Percentiles rank a stretch among this genome's conserved stretches.
Conservation (phyloP, 1,139 yeast genomes). For the Suhomyces maxii region DNA sequence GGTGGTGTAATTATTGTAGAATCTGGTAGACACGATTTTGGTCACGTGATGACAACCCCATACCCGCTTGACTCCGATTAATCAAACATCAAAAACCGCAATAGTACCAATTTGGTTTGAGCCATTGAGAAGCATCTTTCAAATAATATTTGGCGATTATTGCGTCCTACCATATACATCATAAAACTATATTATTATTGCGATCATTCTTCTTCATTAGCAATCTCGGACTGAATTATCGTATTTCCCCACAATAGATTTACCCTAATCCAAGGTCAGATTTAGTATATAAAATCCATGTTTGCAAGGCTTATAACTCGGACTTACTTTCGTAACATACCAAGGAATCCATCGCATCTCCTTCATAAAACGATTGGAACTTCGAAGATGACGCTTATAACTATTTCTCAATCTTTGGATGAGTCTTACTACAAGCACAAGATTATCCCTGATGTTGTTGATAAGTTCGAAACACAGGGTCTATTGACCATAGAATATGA, state of each 20-base stretch:
- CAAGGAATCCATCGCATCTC: not conserved
- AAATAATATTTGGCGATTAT: too few species aligned
- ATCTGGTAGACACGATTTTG: not conserved
- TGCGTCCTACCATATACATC: not conserved
- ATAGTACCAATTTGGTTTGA: not conserved
- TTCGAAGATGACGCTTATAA: conserved; percentile 43
- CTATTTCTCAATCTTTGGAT: conserved; percentile 64
- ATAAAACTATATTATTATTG: not conserved
- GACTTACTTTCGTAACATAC: not conserved
- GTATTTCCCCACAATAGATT: not conserved
- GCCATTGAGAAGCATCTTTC: not conserved
- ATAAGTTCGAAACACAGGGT: conserved; percentile 47
- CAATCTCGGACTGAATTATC: not conserved
- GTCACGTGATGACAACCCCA: not conserved
- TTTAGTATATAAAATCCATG: not conserved
- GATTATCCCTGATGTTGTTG: conserved; percentile 63
- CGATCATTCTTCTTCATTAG: not conserved
- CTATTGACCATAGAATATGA: conserved; percentile 50
- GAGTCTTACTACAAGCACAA: conserved; percentile 62
- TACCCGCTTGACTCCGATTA: not conserved
- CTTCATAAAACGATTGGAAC: not conserved
- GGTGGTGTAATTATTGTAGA: not conserved
- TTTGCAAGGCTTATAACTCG: not conserved
- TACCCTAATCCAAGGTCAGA: not conserved
- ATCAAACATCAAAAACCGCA: not conserved